phyloP scores from a whole-genome alignment of 1,284 basidiomycete genomes.

The Leccinum subrobustum region DNA sequence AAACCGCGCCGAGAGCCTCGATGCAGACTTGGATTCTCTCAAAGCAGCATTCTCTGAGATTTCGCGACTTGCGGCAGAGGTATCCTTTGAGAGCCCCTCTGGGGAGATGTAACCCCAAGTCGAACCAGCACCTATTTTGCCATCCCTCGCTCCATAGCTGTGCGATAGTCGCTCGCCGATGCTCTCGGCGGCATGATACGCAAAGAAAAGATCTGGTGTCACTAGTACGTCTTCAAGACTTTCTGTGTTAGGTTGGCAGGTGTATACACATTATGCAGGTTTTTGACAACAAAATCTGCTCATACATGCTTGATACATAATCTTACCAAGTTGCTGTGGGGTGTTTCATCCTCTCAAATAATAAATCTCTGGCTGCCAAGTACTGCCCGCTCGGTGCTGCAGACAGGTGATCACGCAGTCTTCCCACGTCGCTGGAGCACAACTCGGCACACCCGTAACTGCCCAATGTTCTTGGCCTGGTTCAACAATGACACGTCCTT shows the following conservation, averaged over 20 bases:
- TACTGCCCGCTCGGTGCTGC: constrained; percentile 37
- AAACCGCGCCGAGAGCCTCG: constrained; percentile 76
- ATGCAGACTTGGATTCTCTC: constrained; percentile 78
- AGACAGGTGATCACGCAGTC: constrained; percentile 38
- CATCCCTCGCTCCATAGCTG: neutral
- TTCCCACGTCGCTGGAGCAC: constrained; percentile 24
- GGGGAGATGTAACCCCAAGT: constrained; percentile 5
- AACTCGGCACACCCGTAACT: constrained; percentile 17
- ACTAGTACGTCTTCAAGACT: constrained; percentile 5
- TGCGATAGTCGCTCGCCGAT: neutral
- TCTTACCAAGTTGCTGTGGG: constrained; percentile 10
- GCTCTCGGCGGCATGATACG: neutral
- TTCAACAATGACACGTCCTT: constrained; percentile 27
- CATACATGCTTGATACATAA: constrained; percentile 10
- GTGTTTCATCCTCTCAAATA: constrained; percentile 21
- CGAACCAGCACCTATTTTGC: neutral
- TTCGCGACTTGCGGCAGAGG: constrained; percentile 71
- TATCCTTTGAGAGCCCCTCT: constrained; percentile 45
- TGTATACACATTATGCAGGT: constrained; percentile 10
- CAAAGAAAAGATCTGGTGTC: neutral
- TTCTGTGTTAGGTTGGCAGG: neutral
- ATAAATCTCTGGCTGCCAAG: constrained; percentile 44
- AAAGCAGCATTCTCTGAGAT: constrained; percentile 82
- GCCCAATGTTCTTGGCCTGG: constrained; percentile 37
- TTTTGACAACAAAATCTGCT: constrained; percentile 9